Conservation (phyloP, 2,329 filamentous ascomycete species). For the Diaporthe eres region DNA sequence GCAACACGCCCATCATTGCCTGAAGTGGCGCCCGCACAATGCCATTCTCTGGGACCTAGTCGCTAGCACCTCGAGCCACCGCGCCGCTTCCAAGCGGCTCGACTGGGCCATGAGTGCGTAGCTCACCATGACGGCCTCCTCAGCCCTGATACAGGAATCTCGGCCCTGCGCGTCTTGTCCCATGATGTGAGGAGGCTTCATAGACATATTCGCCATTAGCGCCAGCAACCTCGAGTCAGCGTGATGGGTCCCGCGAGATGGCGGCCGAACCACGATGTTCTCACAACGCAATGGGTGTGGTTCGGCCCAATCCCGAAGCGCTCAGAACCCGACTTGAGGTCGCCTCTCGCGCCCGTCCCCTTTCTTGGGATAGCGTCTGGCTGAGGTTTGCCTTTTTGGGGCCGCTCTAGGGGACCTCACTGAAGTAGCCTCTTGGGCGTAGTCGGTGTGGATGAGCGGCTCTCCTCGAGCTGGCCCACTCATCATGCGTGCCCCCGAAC, state of each 20-base stretch:
- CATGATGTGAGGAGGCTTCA: slow-evolving; percentile 35
- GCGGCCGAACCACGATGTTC: slow-evolving; percentile 12
- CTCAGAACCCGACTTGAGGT: slow-evolving; percentile 16
- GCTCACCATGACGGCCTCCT: slow-evolving; percentile 11
- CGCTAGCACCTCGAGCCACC: slow-evolving; percentile 26
- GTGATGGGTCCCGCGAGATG: slow-evolving; percentile 26
- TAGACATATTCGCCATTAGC: slow-evolving; percentile 30
- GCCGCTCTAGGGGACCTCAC: neutral
- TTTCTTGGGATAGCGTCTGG: slow-evolving; percentile 22
- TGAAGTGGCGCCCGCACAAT: neutral
- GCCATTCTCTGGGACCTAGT: slow-evolving; percentile 22
- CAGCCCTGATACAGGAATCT: slow-evolving; percentile 30
- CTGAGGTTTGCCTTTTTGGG: neutral
- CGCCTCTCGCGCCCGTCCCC: slow-evolving; percentile 26
- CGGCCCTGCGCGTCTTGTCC: slow-evolving; percentile 39
- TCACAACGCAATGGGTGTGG: slow-evolving; percentile 15
- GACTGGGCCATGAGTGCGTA: slow-evolving; percentile 8
- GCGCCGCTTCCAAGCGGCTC: slow-evolving; percentile 26
- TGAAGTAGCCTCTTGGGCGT: neutral
- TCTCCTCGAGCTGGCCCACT: slow-evolving; percentile 1
- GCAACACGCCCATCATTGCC: slow-evolving; percentile 20
- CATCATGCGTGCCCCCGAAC: neutral
- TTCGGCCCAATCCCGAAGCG: slow-evolving; percentile 28
- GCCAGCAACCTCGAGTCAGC: slow-evolving; percentile 13
- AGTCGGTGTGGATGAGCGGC: slow-evolving; percentile 13